phyloP scores from a whole-genome alignment of 805 yeast species.

The Metschnikowia gelsemii region DNA sequence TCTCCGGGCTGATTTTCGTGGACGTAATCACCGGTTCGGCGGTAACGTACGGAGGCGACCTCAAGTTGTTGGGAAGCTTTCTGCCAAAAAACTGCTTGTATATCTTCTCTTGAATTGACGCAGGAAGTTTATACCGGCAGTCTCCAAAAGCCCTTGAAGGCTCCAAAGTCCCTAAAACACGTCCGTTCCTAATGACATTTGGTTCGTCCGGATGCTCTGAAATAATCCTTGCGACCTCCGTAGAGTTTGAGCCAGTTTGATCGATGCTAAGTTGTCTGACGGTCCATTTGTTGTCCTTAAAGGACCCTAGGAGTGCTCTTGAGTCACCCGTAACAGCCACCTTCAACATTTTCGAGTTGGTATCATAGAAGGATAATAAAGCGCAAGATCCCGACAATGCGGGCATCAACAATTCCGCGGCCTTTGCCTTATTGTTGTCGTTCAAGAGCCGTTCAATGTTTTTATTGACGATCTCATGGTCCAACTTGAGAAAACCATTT shows the following conservation, averaged over 20 bases:
- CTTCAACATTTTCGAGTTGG: constrained; percentile 64
- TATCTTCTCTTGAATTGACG: constrained; percentile 66
- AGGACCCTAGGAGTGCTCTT: constrained; percentile 81
- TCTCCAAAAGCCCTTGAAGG: constrained; percentile 98
- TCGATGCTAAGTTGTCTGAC: constrained; percentile 84
- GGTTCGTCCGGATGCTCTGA: constrained; percentile 92
- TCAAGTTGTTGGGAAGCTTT: constrained; percentile 64
- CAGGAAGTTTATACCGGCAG: constrained; percentile 87
- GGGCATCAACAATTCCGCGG: constrained; percentile 79
- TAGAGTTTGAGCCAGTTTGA: constrained; percentile 90
- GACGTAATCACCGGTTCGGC: constrained; percentile 93
- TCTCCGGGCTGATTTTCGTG: constrained; percentile 64
- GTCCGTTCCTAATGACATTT: constrained; percentile 77
- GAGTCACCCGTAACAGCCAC: constrained; percentile 98
- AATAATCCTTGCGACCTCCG: constrained; percentile 79
- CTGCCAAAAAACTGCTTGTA: constrained; percentile 81
- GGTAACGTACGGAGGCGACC: constrained; percentile 95
- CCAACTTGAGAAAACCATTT: constrained; percentile 77
- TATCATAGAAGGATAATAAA: constrained; percentile 80
- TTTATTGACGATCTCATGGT: constrained; percentile 79
- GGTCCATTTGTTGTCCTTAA: constrained; percentile 75
- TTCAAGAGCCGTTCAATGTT: constrained; percentile 68
- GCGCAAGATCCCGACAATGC: constrained; percentile 97
- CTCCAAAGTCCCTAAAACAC: constrained; percentile 89
- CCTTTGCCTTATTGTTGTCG: constrained; percentile 63